Evolutionary conservation across 1,139 yeast genomes (phyloP).

Genomic region (Zygosaccharomyces sapae): DNA sequence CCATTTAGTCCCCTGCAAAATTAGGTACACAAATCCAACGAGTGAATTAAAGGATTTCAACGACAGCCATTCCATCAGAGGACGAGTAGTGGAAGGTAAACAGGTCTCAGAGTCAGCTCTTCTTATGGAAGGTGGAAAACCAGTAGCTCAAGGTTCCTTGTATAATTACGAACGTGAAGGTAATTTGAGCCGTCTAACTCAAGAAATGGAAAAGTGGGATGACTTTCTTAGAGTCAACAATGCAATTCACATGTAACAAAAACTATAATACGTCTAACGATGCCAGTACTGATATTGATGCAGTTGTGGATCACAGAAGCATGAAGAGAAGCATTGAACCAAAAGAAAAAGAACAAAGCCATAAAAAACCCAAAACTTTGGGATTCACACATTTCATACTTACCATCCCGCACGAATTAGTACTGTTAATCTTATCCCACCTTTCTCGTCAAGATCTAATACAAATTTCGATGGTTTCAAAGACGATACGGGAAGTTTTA

Average conservation of each 20-base stretch:
- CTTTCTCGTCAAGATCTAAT: conserved; percentile 16
- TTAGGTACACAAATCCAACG: conserved; percentile 22
- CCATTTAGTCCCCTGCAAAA: conserved; percentile 28
- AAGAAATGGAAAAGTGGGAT: conserved; percentile 21
- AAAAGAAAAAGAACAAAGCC: neutral
- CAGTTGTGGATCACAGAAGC: neutral
- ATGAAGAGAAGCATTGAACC: neutral
- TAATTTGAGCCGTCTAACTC: conserved; percentile 19
- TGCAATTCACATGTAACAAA: conserved; percentile 14
- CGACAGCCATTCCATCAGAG: conserved; percentile 18
- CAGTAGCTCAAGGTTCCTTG: conserved; percentile 3
- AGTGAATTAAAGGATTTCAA: conserved; percentile 17
- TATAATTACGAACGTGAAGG: conserved; percentile 30
- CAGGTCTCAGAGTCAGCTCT: conserved; percentile 14
- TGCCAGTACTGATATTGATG: neutral
- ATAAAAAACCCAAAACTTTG: neutral
- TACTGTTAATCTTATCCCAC: conserved; percentile 10
- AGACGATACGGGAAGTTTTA: conserved; percentile 12
- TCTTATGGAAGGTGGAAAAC: conserved; percentile 11
- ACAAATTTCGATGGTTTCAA: conserved; percentile 12
- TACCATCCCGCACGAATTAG: conserved; percentile 18
- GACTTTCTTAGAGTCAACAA: conserved; percentile 19
- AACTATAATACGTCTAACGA: neutral
- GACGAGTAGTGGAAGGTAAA: conserved; percentile 27
- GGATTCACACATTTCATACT: conserved; percentile 10